Conservation (phyloP, 2,329 filamentous ascomycete species). For the Sclerotinia borealis region DNA sequence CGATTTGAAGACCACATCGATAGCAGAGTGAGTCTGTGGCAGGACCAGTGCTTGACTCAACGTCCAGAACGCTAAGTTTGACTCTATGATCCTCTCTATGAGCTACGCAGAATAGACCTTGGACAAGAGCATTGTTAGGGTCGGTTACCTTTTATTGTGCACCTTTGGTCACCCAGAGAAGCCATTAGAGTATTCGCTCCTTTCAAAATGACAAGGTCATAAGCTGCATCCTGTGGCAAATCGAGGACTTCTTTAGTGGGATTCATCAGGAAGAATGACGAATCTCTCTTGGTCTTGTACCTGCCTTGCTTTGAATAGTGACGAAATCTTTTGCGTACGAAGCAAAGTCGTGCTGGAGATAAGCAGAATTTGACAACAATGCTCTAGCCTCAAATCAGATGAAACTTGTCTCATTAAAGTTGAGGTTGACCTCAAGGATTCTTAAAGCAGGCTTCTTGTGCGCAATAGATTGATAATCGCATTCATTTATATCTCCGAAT, state of each 20-base stretch:
- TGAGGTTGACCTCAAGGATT: slow-evolving; percentile 33
- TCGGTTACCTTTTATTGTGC: slow-evolving; percentile 24
- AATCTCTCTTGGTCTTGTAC: slow-evolving; percentile 9
- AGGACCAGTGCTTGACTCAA: slow-evolving; percentile 1
- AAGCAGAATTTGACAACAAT: not conserved
- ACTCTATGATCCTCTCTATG: slow-evolving; percentile 17
- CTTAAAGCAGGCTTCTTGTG: slow-evolving; percentile 34
- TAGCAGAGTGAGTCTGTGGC: not conserved
- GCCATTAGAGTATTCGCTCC: not conserved
- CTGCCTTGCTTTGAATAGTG: not conserved
- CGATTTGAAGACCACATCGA: not conserved
- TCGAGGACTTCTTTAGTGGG: not conserved
- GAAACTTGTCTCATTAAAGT: slow-evolving; percentile 20
- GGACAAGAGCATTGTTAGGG: slow-evolving; percentile 31
- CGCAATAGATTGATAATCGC: slow-evolving; percentile 33
- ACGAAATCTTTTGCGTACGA: slow-evolving; percentile 4
- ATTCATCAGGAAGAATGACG: not conserved
- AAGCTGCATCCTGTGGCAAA: not conserved
- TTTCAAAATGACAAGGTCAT: not conserved
- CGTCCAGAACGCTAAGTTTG: slow-evolving; percentile 17
- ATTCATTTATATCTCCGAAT: not conserved
- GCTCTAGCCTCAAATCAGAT: slow-evolving; percentile 27
- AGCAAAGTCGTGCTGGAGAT: slow-evolving; percentile 3
- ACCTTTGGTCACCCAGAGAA: slow-evolving; percentile 35
- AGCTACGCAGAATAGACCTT: slow-evolving; percentile 33